These are phyloP conservation scores for Holtermannia corniformis DNA, from an alignment of 768 basidiomycete species.

Conservation along the genomic window DNA sequence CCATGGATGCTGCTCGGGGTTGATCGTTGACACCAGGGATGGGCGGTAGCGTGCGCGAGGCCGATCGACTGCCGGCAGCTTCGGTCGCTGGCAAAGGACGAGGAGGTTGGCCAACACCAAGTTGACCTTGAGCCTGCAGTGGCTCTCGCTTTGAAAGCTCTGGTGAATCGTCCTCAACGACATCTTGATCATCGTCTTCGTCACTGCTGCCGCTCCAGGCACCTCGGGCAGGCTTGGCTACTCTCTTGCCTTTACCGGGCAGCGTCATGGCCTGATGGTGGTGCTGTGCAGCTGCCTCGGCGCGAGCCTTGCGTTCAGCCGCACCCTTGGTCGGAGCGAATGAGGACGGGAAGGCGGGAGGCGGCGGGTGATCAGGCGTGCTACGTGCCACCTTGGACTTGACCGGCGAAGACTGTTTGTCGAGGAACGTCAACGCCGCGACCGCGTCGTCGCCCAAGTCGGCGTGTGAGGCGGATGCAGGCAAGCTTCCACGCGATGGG, in stretches of 20 bases:
- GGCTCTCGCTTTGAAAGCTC: slow-evolving; percentile 3
- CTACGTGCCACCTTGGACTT: slow-evolving; percentile 3
- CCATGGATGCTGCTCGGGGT: neutral
- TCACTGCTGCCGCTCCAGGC: slow-evolving; percentile 59
- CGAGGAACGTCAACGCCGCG: slow-evolving; percentile 68
- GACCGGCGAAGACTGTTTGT: slow-evolving; percentile 34
- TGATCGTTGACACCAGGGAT: neutral
- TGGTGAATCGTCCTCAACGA: slow-evolving; percentile 47
- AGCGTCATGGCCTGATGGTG: slow-evolving; percentile 63
- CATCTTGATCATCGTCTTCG: slow-evolving; percentile 72
- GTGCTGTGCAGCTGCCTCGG: slow-evolving; percentile 72
- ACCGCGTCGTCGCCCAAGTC: slow-evolving; percentile 53
- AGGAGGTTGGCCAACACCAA: neutral
- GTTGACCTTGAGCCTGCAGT: too few species aligned
- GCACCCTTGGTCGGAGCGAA: slow-evolving; percentile 80
- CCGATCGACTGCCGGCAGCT: neutral
- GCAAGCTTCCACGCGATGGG: neutral
- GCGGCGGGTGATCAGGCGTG: neutral
- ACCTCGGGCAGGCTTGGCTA: slow-evolving; percentile 44
- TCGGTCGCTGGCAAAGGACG: neutral
- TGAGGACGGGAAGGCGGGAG: slow-evolving; percentile 61
- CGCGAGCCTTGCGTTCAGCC: slow-evolving; percentile 71
- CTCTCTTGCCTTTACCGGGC: slow-evolving; percentile 56
- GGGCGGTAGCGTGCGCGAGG: neutral
- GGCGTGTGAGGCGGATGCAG: neutral